Evolutionary conservation across 495 filamentous ascomycete genomes (phyloP).

Genomic region (Neurospora sp.): DNA sequence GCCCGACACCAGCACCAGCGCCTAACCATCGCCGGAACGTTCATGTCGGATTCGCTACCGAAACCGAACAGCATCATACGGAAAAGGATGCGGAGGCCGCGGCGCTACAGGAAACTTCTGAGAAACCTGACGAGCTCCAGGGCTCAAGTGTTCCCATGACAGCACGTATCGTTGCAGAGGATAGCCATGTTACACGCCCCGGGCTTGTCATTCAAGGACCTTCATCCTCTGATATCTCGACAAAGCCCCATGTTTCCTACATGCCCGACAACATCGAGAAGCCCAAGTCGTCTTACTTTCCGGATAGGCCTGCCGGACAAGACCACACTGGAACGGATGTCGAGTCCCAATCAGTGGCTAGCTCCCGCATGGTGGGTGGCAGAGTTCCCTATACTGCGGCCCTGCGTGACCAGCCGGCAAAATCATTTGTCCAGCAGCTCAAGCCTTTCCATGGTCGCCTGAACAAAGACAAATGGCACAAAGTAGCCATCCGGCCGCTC

Average conservation of each 20-base stretch:
- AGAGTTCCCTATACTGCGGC: slow-evolving; percentile 47
- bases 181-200: not conserved
- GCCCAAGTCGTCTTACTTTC: not conserved
- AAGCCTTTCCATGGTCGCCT: slow-evolving; percentile 69
- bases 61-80: not conserved
- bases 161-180: not conserved
- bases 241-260: not conserved
- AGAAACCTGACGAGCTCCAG: not conserved
- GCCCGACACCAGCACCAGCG: slow-evolving; percentile 8
- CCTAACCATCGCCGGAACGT: slow-evolving; percentile 2
- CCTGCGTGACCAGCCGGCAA: slow-evolving; percentile 47
- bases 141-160: not conserved
- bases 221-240: not conserved
- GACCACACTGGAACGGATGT: slow-evolving; percentile 21
- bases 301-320: not conserved
- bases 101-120: not conserved
- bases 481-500: slow-evolving; percentile 67
- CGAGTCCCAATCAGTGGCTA: slow-evolving; percentile 22
- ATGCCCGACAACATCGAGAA: not conserved
- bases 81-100: not conserved
- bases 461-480: slow-evolving; percentile 66
- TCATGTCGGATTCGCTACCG: slow-evolving; percentile 49
- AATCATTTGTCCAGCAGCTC: slow-evolving; percentile 62
- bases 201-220: not conserved
- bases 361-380: slow-evolving; percentile 14